phyloP scores from a whole-genome alignment of 495 filamentous ascomycete species.

The Aspergillus wentii region DNA sequence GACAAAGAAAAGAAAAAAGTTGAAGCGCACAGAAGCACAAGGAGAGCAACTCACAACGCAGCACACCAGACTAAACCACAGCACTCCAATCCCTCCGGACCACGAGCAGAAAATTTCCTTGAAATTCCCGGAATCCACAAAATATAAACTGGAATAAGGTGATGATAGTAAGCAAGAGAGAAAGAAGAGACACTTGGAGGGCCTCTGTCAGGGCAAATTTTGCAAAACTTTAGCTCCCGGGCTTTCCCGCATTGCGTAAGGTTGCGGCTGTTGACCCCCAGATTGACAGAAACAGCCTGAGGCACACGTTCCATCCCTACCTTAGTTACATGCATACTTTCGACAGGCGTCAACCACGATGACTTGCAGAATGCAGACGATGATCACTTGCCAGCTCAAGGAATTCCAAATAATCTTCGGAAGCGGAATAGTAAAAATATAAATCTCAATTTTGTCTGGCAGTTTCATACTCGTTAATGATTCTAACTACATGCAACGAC shows the following conservation, averaged over 20 bases:
- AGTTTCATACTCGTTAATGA: no score
- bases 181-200: slow-evolving; percentile 11
- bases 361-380: no score
- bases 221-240: slow-evolving; percentile 34
- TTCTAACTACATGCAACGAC: no score
- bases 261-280: slow-evolving; percentile 17
- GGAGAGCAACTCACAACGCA: slow-evolving; percentile 10
- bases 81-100: slow-evolving; percentile 22
- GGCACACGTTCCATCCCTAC: slow-evolving; percentile 13
- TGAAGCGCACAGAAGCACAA: slow-evolving; percentile 1
- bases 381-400: no score
- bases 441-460: no score
- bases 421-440: no score
- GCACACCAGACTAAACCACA: slow-evolving; percentile 13
- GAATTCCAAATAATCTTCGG: no score
- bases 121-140: slow-evolving; percentile 2
- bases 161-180: no score
- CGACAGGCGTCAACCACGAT: slow-evolving; percentile 3
- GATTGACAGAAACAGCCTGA: slow-evolving; percentile 13
- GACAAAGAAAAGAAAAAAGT: slow-evolving; percentile 8
- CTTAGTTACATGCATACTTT: no score
- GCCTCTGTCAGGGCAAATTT: not conserved
- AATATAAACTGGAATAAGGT: slow-evolving; percentile 9
- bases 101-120: slow-evolving; percentile 7
- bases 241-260: slow-evolving; percentile 43